Conservation (phyloP, 495 filamentous ascomycete species). For the Pseudotulostoma volvatum region DNA sequence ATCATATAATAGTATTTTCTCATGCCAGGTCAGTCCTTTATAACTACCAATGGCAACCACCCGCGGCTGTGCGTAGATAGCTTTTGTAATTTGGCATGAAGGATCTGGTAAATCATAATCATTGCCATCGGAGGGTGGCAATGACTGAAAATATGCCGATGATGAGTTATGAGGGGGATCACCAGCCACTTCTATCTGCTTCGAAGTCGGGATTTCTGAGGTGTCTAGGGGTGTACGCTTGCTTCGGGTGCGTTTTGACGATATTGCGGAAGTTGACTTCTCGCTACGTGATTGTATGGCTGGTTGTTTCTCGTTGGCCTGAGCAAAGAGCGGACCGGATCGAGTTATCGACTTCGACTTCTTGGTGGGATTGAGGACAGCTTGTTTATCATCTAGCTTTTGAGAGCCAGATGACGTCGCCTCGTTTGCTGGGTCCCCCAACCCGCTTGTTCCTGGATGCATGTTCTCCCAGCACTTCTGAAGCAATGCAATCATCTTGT, state of each 20-base stretch:
- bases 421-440: background rate
- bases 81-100: conserved; percentile 46
- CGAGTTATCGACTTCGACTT: background rate
- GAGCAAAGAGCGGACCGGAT: background rate
- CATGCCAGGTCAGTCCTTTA: conserved; percentile 48
- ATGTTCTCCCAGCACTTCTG: conserved; percentile 56
- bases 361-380: background rate
- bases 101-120: conserved; percentile 21
- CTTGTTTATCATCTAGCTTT: background rate
- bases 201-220: background rate
- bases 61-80: conserved; percentile 40
- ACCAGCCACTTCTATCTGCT: background rate
- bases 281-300: too few species aligned
- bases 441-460: conserved; percentile 7
- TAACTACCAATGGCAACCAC: conserved; percentile 3
- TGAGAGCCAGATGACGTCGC: background rate
- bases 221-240: background rate
- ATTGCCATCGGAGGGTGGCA: conserved; percentile 1
- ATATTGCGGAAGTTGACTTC: background rate
- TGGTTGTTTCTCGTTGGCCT: background rate
- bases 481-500: conserved; percentile 54
- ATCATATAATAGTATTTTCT: conserved; percentile 90
- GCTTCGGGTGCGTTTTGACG: background rate
- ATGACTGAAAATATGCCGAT: background rate
- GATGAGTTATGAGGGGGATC: background rate